phyloP scores from a whole-genome alignment of 225 moss, liverwort and hornwort genomes.

The Physcomitrellopsis africana region DNA sequence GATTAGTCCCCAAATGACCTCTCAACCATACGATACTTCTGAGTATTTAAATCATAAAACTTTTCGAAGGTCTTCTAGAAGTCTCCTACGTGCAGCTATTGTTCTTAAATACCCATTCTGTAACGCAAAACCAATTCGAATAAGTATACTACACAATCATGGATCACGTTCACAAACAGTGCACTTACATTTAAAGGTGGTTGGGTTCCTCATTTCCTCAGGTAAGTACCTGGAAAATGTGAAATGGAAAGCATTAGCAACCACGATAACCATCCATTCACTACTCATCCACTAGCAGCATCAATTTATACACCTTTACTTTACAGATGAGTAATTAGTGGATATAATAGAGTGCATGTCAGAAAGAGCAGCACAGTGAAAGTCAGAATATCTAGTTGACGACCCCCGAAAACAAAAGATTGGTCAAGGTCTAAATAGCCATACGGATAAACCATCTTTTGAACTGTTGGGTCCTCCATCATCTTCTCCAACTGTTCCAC shows the following conservation, averaged over 20 bases:
- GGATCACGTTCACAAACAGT: constrained; percentile 15
- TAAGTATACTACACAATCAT: not conserved
- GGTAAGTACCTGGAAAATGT: constrained; percentile 82
- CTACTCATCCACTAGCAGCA: not conserved
- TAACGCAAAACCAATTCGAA: not conserved
- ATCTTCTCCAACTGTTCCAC: constrained; percentile 96
- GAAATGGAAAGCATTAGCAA: constrained; percentile 26
- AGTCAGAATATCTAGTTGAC: not conserved
- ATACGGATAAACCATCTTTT: constrained; percentile 99
- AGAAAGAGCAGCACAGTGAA: constrained; percentile 11
- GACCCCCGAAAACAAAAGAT: not conserved
- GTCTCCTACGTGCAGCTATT: not conserved
- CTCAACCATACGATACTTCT: not conserved
- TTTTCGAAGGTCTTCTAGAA: not conserved
- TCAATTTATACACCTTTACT: not conserved
- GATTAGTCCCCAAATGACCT: constrained; percentile 24
- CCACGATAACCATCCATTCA: constrained; percentile 15
- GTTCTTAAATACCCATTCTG: not conserved
- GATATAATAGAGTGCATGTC: constrained; percentile 4
- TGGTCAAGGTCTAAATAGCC: constrained; percentile 20
- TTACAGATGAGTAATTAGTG: not conserved
- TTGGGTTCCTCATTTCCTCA: constrained; percentile 99
- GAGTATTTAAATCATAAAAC: not conserved
- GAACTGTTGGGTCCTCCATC: constrained; percentile 99
- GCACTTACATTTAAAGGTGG: constrained; percentile 95